phyloP scores from a whole-genome alignment of 2,329 filamentous ascomycete genomes.

The Paraphoma sp. region DNA sequence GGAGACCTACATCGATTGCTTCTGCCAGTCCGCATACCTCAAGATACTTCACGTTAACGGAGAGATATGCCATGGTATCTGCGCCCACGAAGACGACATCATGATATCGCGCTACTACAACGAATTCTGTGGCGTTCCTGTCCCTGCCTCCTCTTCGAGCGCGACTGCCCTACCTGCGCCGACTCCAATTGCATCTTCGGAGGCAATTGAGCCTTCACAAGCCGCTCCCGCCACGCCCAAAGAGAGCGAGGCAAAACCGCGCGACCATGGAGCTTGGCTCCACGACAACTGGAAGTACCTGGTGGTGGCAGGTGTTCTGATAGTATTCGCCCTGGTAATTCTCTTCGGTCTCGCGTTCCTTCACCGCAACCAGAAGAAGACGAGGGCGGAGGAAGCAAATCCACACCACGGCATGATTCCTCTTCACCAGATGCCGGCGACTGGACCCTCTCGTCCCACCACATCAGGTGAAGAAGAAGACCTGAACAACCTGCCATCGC shows the following conservation, averaged over 20 bases:
- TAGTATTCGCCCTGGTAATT: slow-evolving; percentile 67
- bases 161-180: background rate
- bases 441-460: background rate
- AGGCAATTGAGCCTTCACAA: background rate
- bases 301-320: slow-evolving; percentile 77
- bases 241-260: slow-evolving; percentile 7
- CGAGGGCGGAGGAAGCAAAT: background rate
- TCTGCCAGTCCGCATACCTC: slow-evolving; percentile 71
- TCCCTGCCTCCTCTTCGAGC: background rate
- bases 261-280: slow-evolving; percentile 56
- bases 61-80: slow-evolving; percentile 69
- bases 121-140: background rate
- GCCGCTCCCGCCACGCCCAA: slow-evolving; percentile 12
- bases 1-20: slow-evolving; percentile 70
- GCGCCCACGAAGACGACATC: slow-evolving; percentile 62
- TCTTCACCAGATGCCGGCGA: background rate
- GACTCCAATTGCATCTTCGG: background rate
- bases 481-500: background rate
- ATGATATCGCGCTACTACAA: slow-evolving; percentile 31
- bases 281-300: slow-evolving; percentile 79
- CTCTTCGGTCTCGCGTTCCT: background rate
- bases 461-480: background rate
- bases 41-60: slow-evolving; percentile 62
- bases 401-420: background rate
- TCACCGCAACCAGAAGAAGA: background rate